These are phyloP conservation scores for Paramyrothecium roridum DNA, from an alignment of 2,329 filamentous ascomycete species.

Conservation along the genomic window DNA sequence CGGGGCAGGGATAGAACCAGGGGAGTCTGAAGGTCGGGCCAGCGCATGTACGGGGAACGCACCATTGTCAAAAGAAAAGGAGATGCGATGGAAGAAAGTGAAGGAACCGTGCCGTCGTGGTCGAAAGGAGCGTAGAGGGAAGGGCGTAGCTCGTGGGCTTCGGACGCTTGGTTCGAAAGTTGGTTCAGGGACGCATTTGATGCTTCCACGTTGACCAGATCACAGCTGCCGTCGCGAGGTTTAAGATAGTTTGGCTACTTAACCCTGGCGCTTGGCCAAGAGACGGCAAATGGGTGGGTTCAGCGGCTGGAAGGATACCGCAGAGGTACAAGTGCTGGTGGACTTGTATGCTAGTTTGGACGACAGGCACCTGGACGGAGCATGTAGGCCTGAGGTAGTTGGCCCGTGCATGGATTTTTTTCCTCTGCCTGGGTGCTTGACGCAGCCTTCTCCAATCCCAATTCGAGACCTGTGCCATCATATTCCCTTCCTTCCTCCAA, in stretches of 20 bases:
- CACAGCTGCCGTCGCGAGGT: background rate
- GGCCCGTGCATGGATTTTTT: constrained; percentile 20
- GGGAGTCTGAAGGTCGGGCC: background rate
- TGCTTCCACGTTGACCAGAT: background rate
- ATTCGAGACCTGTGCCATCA: too few relatives aligned
- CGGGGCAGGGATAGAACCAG: constrained; percentile 5
- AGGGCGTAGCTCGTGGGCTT: too few relatives aligned
- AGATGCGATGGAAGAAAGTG: constrained; percentile 6
- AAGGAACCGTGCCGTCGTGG: constrained; percentile 12
- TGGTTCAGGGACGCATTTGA: background rate
- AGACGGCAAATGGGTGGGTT: background rate
- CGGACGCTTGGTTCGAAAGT: background rate
- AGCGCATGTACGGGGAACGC: constrained; percentile 1
- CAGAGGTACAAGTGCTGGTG: background rate
- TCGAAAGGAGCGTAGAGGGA: background rate
- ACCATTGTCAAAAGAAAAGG: constrained; percentile 24
- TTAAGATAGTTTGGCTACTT: background rate
- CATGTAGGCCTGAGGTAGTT: background rate
- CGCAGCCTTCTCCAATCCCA: background rate
- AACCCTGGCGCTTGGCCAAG: background rate
- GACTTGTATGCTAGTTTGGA: background rate
- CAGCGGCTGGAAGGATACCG: too few relatives aligned
- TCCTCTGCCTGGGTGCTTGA: constrained; percentile 5
- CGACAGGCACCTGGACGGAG: background rate
- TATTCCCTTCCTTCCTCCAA: background rate